Evolutionary conservation across 371 early-diverging fungal genomes (phyloP), one percentile per base, ranked within the genome.

Genomic region (Funneliformis caledonium): DNA sequence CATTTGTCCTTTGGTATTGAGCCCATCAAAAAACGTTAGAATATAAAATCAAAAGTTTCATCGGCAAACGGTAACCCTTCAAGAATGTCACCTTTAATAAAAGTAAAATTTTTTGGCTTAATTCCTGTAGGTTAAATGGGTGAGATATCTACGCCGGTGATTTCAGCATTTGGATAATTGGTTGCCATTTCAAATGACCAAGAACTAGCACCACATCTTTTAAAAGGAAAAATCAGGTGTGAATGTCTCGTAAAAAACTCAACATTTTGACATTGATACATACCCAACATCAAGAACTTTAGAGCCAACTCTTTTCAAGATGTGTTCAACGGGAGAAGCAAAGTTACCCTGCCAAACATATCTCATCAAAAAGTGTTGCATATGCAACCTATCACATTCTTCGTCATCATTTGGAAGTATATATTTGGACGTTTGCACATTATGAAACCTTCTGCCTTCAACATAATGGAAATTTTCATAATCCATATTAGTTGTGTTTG

Each of bases 21-120:
- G 48, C 80, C 82, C 62, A 79, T 81, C 19, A 85, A 87, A 31
- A 85, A 76, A 47, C 91, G 84, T 85, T 88, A 87, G 81, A 87
- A 86, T 48, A 91, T 81, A 78, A 85, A 91, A 76, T 91, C 91
- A 81, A 90, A 89, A 42, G 84, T 75, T 42, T 85, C 84, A 47
- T 43, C 19, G 10, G 85, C 78, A 83, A 87, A 90, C 0, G 90
- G 87, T 50, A 91, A 80, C 9, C 88, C 87, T 11, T 86, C 82
- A 4, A 88, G 79, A 16, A 89, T 83, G 56, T 90, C 84, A 56
- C 87, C 88, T 22, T 86, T 84, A 43, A 82, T 81, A 81, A 91
- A 91, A 59, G 87, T 85, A 11, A 88, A 85, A 80, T 91, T 91
- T 59, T 67, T 79, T 8, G 91, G 91, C 72, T 88, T 90, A 65